phyloP scores from a whole-genome alignment of 2,329 filamentous ascomycete genomes.

The Monosporascus sp. region DNA sequence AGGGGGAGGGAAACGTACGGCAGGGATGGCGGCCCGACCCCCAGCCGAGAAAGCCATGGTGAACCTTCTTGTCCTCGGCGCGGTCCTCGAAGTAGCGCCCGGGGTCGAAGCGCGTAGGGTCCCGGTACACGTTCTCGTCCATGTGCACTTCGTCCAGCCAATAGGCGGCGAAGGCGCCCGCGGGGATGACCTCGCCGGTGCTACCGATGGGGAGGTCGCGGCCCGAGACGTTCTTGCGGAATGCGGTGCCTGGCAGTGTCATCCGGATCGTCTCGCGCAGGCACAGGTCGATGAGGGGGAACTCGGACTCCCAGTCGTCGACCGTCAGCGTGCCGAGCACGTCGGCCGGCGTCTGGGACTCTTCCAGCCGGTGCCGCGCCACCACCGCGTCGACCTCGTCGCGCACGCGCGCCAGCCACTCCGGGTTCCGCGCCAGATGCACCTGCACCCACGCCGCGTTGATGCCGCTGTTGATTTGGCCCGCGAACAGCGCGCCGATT shows the following conservation, averaged over 20 bases:
- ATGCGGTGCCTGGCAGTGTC: conserved; percentile 39
- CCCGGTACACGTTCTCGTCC: conserved; percentile 30
- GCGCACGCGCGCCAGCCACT: conserved; percentile 40
- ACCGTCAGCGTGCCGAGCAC: conserved; percentile 39
- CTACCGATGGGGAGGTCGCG: conserved; percentile 38
- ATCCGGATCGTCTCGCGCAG: conserved; percentile 50
- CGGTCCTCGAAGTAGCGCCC: conserved; percentile 36
- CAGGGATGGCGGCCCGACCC: conserved; percentile 32
- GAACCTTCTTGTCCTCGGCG: conserved; percentile 33
- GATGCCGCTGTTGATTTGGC: conserved; percentile 52
- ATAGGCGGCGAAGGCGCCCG: conserved; percentile 40
- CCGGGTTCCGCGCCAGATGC: conserved; percentile 40
- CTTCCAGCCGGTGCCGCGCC: conserved; percentile 32
- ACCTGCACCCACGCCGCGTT: conserved; percentile 49
- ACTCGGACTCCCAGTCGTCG: conserved; percentile 51
- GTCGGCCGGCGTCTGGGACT: conserved; percentile 26
- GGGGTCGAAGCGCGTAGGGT: conserved; percentile 40
- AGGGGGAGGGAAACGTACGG: conserved; percentile 17
- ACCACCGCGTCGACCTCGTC: conserved; percentile 42
- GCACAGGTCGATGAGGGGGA: conserved; percentile 46
- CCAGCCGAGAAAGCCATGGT: conserved; percentile 20
- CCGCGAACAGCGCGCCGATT: conserved; percentile 49
- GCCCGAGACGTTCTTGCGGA: conserved; percentile 46
- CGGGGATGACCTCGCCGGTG: conserved; percentile 44
- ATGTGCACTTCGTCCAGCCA: conserved; percentile 43